Base-by-base conservation (phyloP, 202 grass and related monocot genomes). In the Miscanthus sacchariflorus region DNA sequence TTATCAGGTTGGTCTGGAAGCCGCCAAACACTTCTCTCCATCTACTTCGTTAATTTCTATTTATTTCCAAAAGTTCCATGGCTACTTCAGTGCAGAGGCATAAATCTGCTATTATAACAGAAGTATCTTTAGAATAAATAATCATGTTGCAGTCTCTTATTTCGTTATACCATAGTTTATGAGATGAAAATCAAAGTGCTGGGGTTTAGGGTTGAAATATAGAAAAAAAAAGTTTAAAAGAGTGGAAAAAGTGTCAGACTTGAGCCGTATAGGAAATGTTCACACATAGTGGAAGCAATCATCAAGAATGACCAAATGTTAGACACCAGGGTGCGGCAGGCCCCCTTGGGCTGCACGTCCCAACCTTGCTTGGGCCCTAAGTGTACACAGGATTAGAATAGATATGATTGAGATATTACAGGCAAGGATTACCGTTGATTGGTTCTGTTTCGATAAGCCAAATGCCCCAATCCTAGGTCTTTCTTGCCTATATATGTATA, bases 1-100 rank as follows among this genome's bases (percentile, higher is more conserved):
- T 81, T 95, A 98, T 74, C 91, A 95, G 89, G 91, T 98, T 88
- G 27, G 50, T 87, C 13, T 87, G 3, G 74, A 70, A 69, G n/a
- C 43, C 45, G 24, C 70, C 36, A 4, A 64, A 1, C 13, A 77
- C 6, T 8, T 86, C 21, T 71, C 6, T 86, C 19, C 40, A 56
- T 77, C 12, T 23, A 10, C 52, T 69, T 72, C n/a, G 17, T 28
- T 77, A 44, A 10, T 76, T 64, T 11, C 2, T 23, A 21, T 25
- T 17, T 73, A 38, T 80, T 52, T 76, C 3, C 40, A 24, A 58
- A 23, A 66, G 23, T 3, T 43, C 49, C 35, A 1, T 84, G 33
- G 43, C 27, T 84, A 52, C 17, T 63, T 40, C 42, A 36, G 65
- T 33, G 61, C 12, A 59, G 52, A 21, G 9, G 23, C 19, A 6